phyloP scores from a whole-genome alignment of 1,284 basidiomycete species.

The Irpex sp. region DNA sequence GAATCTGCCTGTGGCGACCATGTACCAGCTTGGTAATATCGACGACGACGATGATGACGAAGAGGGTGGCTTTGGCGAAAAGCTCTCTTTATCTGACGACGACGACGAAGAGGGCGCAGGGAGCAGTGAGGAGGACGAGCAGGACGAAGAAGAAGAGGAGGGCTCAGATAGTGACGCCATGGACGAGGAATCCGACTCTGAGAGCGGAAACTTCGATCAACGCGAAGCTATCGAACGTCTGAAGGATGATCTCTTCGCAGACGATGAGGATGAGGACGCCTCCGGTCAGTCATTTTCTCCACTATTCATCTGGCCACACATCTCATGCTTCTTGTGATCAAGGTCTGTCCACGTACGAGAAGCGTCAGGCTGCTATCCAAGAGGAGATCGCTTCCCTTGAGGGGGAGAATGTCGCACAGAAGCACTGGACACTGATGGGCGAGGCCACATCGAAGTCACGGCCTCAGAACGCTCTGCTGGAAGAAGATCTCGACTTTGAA shows the following conservation, averaged over 20 bases:
- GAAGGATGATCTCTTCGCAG: conserved; percentile 68
- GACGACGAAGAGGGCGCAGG: conserved; percentile 26
- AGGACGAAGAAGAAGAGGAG: conserved; percentile 25
- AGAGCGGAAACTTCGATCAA: conserved; percentile 17
- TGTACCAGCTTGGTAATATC: conserved; percentile 25
- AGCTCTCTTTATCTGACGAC: conserved; percentile 20
- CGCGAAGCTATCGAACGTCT: conserved; percentile 52
- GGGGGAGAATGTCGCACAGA: conserved; percentile 66
- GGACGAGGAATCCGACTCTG: conserved; percentile 19
- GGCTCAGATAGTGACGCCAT: conserved; percentile 6
- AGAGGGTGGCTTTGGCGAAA: conserved; percentile 24
- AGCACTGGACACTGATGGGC: conserved; percentile 90
- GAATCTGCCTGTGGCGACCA: conserved; percentile 43
- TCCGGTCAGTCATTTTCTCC: not conserved
- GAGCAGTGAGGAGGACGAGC: conserved; percentile 20
- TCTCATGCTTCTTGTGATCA: conserved; percentile 5
- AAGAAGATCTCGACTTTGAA: conserved; percentile 96
- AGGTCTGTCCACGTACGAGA: conserved; percentile 60
- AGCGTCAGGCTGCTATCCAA: conserved; percentile 53
- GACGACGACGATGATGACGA: conserved; percentile 25
- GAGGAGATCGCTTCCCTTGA: conserved; percentile 72
- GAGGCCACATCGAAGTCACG: conserved; percentile 83
- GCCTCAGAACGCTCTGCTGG: conserved; percentile 89
- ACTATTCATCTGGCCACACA: conserved; percentile 4
- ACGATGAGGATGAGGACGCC: conserved; percentile 42